Conservation (phyloP, 495 filamentous ascomycete species). For the Aspergillus indologenus region DNA sequence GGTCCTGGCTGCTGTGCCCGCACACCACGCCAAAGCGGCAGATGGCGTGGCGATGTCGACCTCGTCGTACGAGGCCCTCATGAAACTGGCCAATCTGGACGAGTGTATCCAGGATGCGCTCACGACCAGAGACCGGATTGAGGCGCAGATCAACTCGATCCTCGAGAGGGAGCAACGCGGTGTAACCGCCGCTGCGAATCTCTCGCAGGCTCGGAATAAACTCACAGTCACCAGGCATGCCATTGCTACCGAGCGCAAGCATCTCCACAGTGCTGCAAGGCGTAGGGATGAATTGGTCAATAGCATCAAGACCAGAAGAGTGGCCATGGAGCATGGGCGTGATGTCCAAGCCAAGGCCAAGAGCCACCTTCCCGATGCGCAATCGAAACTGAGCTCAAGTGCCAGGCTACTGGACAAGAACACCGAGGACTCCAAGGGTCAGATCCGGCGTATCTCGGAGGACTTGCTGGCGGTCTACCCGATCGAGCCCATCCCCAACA, state of each 20-base stretch:
- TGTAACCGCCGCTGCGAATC: constrained; percentile 43
- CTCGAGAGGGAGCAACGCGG: constrained; percentile 53
- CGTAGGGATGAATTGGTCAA: constrained; percentile 61
- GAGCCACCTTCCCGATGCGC: constrained; percentile 46
- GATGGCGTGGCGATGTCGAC: constrained; percentile 48
- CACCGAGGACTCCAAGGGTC: constrained; percentile 64
- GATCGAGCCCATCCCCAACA: constrained; percentile 62
- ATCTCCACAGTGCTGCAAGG: constrained; percentile 56
- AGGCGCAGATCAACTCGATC: constrained; percentile 72
- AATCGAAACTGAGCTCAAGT: constrained; percentile 56
- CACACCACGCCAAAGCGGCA: constrained; percentile 24
- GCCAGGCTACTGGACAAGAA: constrained; percentile 52
- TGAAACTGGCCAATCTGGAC: constrained; percentile 84
- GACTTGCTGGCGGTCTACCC: constrained; percentile 76
- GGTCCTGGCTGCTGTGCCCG: constrained; percentile 29
- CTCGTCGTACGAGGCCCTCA: constrained; percentile 86
- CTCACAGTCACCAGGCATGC: constrained; percentile 56
- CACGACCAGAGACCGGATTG: constrained; percentile 68
- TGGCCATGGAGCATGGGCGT: constrained; percentile 63
- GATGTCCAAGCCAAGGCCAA: constrained; percentile 53
- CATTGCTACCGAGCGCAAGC: constrained; percentile 59
- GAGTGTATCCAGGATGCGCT: constrained; percentile 91
- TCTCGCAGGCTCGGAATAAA: constrained; percentile 63
- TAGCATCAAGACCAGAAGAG: constrained; percentile 61
- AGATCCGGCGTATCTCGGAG: constrained; percentile 81